Percentiles rank a stretch among this genome's conserved stretches.
phyloP scores from a whole-genome alignment of 2,329 filamentous ascomycete genomes.

The Orbilia brochopaga region DNA sequence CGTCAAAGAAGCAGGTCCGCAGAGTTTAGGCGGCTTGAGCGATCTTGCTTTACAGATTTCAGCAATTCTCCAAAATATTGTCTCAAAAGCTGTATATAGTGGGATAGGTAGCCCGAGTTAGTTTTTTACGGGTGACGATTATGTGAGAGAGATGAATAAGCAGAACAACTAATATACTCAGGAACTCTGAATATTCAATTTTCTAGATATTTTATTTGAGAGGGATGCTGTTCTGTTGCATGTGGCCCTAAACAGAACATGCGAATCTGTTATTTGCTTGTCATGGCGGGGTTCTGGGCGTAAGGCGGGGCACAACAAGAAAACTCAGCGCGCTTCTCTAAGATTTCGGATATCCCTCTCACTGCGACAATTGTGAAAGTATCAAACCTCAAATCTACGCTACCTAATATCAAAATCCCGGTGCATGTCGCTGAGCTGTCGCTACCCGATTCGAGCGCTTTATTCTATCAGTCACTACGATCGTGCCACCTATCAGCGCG shows the following conservation, averaged over 20 bases:
- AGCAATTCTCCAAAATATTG: background rate
- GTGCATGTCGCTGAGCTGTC: conserved; percentile 27
- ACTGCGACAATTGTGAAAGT: background rate
- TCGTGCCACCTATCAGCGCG: conserved; percentile 1
- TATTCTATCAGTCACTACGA: conserved; percentile 7
- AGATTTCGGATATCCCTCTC: background rate
- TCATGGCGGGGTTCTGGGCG: conserved; percentile 23
- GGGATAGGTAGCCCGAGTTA: background rate
- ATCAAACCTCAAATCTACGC: background rate
- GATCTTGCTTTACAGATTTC: too few relatives aligned
- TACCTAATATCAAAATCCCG: background rate
- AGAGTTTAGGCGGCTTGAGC: conserved; percentile 52
- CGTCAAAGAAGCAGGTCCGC: conserved; percentile 68
- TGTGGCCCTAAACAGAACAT: background rate
- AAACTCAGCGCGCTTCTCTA: background rate
- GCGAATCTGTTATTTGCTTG: background rate
- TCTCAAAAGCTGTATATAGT: background rate
- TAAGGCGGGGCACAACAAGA: conserved; percentile 34
- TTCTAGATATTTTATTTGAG: background rate
- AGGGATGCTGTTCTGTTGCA: background rate
- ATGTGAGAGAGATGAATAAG: too few relatives aligned
- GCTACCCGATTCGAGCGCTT: conserved; percentile 17
- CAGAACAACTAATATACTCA: too few relatives aligned
- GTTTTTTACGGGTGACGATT: too few relatives aligned
- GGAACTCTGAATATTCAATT: too few relatives aligned